Evolutionary conservation across 352 stramenopile genomes (phyloP).

Genomic region (Globisporangium viniferum): DNA sequence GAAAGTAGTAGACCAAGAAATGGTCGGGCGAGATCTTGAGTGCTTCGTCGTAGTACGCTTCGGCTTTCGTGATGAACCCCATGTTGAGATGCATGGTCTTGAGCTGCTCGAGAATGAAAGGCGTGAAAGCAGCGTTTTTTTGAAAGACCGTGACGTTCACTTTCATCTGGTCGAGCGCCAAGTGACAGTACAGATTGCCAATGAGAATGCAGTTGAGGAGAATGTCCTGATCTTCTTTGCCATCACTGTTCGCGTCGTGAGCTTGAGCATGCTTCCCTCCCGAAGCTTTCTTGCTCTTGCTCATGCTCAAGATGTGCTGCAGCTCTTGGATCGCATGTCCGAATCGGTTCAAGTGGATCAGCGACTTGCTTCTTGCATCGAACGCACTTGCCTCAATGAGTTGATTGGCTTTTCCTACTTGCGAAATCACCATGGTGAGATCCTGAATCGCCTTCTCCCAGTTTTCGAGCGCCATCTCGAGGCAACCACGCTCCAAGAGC

Average conservation of each 20-base stretch:
- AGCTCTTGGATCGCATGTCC: conserved; percentile 50
- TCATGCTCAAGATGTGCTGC: conserved; percentile 25
- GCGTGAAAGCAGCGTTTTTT: conserved; percentile 27
- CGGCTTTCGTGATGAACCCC: conserved; percentile 28
- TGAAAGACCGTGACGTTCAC: conserved; percentile 21
- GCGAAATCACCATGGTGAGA: conserved; percentile 37
- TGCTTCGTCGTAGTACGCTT: conserved; percentile 35
- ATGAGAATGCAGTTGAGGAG: conserved; percentile 42
- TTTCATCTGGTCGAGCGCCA: conserved; percentile 45
- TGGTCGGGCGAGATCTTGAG: conserved; percentile 26
- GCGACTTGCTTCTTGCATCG: conserved; percentile 31
- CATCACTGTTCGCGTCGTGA: neutral
- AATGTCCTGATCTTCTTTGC: conserved; percentile 19
- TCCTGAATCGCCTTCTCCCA: conserved; percentile 44
- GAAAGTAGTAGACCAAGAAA: conserved; percentile 48
- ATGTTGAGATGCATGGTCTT: conserved; percentile 25
- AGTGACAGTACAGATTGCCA: conserved; percentile 57
- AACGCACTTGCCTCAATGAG: conserved; percentile 24
- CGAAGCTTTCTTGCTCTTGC: conserved; percentile 18
- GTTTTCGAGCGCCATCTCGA: conserved; percentile 34
- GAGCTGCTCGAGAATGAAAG: conserved; percentile 22
- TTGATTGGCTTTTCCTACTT: conserved; percentile 31
- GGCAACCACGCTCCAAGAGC: conserved; percentile 33
- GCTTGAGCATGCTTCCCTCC: neutral
- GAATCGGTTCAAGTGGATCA: conserved; percentile 36